Evolutionary conservation across 306 rosid species (phyloP).

Genomic region (barrel medic (Medicago truncatula)): MtrunA17r5.0-ANR NC_053048.1:530501-531000

Average conservation of each 20-base stretch:
- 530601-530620: slow-evolving; percentile 53
- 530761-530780: slow-evolving; percentile 36
- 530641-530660: slow-evolving; percentile 65
- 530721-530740: slow-evolving; percentile 19
- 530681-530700: slow-evolving; percentile 57
- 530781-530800: slow-evolving; percentile 29
- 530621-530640: slow-evolving; percentile 66
- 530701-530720: slow-evolving; percentile 37
- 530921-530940: not conserved
- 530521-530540: slow-evolving; percentile 74
- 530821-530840: slow-evolving; percentile 21
- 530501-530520: slow-evolving; percentile 66
- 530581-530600: slow-evolving; percentile 57
- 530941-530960: slow-evolving; percentile 5
- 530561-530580: slow-evolving; percentile 47
- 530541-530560: slow-evolving; percentile 56
- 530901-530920: slow-evolving; percentile 21
- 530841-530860: slow-evolving; percentile 33
- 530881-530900: slow-evolving; percentile 37
- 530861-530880: slow-evolving; percentile 26
- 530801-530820: slow-evolving; percentile 1
- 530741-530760: slow-evolving; percentile 14
- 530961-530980: slow-evolving; percentile 9
- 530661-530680: slow-evolving; percentile 79
- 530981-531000: not conserved